phyloP scores from a whole-genome alignment of 2,329 filamentous ascomycete species.

The Arachnomyces sp. region DNA sequence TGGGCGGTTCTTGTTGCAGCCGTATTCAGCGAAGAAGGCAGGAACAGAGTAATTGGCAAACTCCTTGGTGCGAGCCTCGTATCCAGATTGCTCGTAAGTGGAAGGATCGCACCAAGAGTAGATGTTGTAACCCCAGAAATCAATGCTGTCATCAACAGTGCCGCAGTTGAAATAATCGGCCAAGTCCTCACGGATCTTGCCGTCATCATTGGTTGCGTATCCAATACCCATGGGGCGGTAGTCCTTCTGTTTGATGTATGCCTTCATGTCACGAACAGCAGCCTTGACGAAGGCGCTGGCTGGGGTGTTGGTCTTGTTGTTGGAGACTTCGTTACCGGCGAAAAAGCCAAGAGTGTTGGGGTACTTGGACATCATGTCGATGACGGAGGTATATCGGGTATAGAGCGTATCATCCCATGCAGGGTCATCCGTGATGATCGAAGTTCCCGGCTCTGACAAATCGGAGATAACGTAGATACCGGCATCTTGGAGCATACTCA shows the following conservation, averaged over 20 bases:
- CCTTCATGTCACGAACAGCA: conserved; percentile 91
- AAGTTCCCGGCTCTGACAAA: conserved; percentile 69
- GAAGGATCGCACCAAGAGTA: conserved; percentile 97
- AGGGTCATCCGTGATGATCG: conserved; percentile 76
- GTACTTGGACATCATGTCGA: conserved; percentile 76
- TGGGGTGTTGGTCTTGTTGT: conserved; percentile 77
- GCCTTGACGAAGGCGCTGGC: conserved; percentile 96
- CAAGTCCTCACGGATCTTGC: conserved; percentile 70
- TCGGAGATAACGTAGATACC: conserved; percentile 96
- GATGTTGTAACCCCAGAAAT: conserved; percentile 99
- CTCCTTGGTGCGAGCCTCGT: conserved; percentile 73
- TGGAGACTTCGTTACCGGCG: conserved; percentile 94
- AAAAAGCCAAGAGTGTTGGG: conserved; percentile 95
- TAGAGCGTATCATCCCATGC: conserved; percentile 73
- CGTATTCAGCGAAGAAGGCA: conserved; percentile 97
- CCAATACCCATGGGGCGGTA: conserved; percentile 80
- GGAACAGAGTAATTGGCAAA: conserved; percentile 86
- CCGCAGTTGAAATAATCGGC: conserved; percentile 96
- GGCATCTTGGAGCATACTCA: conserved; percentile 70
- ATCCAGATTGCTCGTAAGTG: conserved; percentile 68
- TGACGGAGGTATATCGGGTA: conserved; percentile 71
- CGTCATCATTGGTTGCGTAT: conserved; percentile 92
- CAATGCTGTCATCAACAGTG: conserved; percentile 57
- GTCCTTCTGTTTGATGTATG: conserved; percentile 74
- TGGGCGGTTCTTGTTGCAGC: conserved; percentile 69